Evolutionary conservation across 352 stramenopile genomes (phyloP).

Genomic region (Phytophthora pini): DNA sequence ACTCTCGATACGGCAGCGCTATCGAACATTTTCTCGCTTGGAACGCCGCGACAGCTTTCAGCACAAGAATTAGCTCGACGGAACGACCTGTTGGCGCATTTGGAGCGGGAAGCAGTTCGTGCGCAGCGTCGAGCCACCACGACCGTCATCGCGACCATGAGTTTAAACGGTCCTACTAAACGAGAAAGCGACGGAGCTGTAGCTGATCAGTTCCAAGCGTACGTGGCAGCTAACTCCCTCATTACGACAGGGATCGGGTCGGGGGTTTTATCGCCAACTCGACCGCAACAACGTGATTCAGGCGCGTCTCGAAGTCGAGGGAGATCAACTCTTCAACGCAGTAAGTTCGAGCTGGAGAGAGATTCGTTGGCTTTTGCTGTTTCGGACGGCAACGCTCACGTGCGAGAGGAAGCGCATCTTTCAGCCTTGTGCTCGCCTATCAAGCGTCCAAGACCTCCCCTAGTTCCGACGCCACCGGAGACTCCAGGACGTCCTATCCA

Average conservation of each 20-base stretch:
- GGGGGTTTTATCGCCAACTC: constrained; percentile 25
- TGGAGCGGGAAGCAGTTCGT: constrained; percentile 46
- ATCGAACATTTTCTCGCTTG: constrained; percentile 68
- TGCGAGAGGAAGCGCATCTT: constrained; percentile 34
- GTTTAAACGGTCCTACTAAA: constrained; percentile 9
- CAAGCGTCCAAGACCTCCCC: constrained; percentile 19
- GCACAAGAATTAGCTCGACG: constrained; percentile 50
- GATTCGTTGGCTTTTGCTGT: constrained; percentile 42
- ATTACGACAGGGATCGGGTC: constrained; percentile 24
- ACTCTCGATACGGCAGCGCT: constrained; percentile 35
- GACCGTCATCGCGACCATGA: constrained; percentile 44
- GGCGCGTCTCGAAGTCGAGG: constrained; percentile 7
- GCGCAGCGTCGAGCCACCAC: constrained; percentile 37
- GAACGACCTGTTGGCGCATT: constrained; percentile 56
- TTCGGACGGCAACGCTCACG: constrained; percentile 42
- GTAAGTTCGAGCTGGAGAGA: constrained; percentile 56
- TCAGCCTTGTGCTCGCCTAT: constrained; percentile 46
- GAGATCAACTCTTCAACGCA: constrained; percentile 19
- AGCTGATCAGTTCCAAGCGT: constrained; percentile 45
- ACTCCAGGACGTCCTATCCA: constrained; percentile 32
- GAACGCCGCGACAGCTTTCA: constrained; percentile 61
- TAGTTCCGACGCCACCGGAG: constrained; percentile 13
- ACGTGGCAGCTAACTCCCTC: constrained; percentile 50
- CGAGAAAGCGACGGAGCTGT: constrained; percentile 1
- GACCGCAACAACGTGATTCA: constrained; percentile 15